Evolutionary conservation across 2,329 filamentous ascomycete genomes (phyloP), one percentile per base, ranked within the genome.

Genomic region (Erysiphe pulchra): DNA sequence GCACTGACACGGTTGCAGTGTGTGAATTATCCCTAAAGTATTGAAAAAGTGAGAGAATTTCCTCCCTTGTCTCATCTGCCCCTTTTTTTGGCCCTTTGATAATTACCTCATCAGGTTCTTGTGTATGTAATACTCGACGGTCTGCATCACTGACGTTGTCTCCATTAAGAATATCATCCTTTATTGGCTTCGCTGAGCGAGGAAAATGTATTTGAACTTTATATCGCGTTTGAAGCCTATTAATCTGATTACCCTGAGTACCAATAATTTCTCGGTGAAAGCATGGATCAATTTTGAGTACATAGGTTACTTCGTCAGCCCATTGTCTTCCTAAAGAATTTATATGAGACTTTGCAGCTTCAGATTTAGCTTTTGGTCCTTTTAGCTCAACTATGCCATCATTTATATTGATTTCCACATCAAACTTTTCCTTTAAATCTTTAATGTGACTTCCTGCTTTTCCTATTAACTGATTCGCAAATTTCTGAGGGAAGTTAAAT

Each of bases 171-270:
- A 76, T 71, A 47, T 92, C 84, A 48, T 90, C 81, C 48, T 71
- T 68, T 45, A 60, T 63, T 43, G 69, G 66, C 58, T 85, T 82
- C 37, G 65, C 65, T 7, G 68, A 68, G 46, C 70, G 70, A 11
- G 90, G 90, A 68, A 98, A 98, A 64, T 94, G 87, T 55, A 98
- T 90, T 50, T 86, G 77, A 38, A 98, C 90, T 58, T 80, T 79
- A 68, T 98, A 94, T 42, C 86, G 80, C 47, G 78, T 83, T 63
- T 98, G 86, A 20, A 98, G 72, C 52, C 82, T 79, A 64, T 90
- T 90, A 57, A 98, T 87, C 59, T 92, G 82, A 56, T 69, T 74
- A 48, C 90, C 90, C 55, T 82, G 78, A 17, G 82, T 73, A 43
- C 90, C 90, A 54, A 98, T 98, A 46, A 98, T 69, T 59, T 94